Conservation (phyloP, 106 monocot genomes). For the Vanilla planifolia region DNA sequence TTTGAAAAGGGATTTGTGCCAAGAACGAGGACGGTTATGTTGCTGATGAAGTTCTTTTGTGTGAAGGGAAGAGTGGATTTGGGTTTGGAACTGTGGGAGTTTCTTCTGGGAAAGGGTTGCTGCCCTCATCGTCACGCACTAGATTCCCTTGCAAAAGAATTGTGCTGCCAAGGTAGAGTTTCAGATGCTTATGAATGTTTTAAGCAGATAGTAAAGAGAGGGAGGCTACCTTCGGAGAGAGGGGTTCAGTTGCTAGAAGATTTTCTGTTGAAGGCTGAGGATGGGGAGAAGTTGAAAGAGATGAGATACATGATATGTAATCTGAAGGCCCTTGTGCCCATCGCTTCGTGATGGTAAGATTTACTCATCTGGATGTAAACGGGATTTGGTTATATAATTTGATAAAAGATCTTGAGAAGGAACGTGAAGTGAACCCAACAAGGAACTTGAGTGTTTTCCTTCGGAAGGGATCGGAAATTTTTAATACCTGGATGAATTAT, state of each 20-base stretch:
- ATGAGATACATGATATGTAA: slow-evolving; percentile 36
- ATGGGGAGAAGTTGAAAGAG: slow-evolving; percentile 46
- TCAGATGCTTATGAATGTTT: slow-evolving; percentile 59
- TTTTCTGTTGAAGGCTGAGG: slow-evolving; percentile 26
- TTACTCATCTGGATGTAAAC: background rate
- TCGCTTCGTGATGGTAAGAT: background rate
- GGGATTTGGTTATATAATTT: background rate
- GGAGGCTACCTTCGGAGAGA: slow-evolving; percentile 59
- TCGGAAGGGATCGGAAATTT: too few species aligned
- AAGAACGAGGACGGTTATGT: slow-evolving; percentile 60
- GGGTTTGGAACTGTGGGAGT: slow-evolving; percentile 68
- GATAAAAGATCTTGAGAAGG: too few species aligned
- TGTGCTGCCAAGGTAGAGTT: slow-evolving; percentile 52
- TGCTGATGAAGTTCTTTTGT: slow-evolving; percentile 83
- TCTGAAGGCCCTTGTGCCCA: slow-evolving; percentile 14
- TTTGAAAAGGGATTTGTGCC: slow-evolving; percentile 48
- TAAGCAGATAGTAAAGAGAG: slow-evolving; percentile 55
- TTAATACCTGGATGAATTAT: background rate
- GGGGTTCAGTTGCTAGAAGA: slow-evolving; percentile 50
- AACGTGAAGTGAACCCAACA: too few species aligned
- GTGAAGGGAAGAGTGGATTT: slow-evolving; percentile 44
- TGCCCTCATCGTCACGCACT: slow-evolving; percentile 76
- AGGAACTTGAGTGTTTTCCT: too few species aligned
- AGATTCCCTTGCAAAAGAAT: slow-evolving; percentile 59
- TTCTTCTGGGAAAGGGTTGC: slow-evolving; percentile 62